These are phyloP conservation scores for Acorus gramineus DNA, from an alignment of 106 monocot species.

Conservation along the genomic window DNA sequence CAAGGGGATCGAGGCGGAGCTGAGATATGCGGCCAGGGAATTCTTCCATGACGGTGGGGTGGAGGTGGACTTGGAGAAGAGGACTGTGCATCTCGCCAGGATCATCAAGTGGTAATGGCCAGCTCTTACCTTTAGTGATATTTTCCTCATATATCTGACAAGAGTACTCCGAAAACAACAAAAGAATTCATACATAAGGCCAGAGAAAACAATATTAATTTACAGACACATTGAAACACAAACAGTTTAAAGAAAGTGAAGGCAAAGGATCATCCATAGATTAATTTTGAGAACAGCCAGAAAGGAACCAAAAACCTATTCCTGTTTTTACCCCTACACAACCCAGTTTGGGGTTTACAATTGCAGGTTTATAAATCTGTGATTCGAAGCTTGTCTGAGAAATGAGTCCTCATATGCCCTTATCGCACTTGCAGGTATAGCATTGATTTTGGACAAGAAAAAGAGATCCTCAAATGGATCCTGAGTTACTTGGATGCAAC, in stretches of 20 bases:
- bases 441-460: conserved; percentile 70
- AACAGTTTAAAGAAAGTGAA: too few relatives aligned
- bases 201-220: too few relatives aligned
- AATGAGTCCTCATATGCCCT: background rate
- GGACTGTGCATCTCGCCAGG: conserved; percentile 56
- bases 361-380: background rate
- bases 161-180: too few relatives aligned
- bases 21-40: conserved; percentile 72
- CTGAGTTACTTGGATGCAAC: conserved; percentile 65
- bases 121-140: too few relatives aligned
- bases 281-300: too few relatives aligned
- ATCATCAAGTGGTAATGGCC: conserved; percentile 71
- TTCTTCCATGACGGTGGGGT: conserved; percentile 60
- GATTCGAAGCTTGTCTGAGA: background rate
- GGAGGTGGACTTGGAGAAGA: conserved; percentile 66
- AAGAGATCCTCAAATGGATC: conserved; percentile 78
- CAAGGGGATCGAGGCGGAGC: conserved; percentile 58
- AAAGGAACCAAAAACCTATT: too few relatives aligned
- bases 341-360: too few relatives aligned
- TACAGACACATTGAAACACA: too few relatives aligned
- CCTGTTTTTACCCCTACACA: too few relatives aligned
- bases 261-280: too few relatives aligned
- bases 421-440: conserved; percentile 42
- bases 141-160: too few relatives aligned
- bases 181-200: too few relatives aligned